phyloP scores from a whole-genome alignment of 805 yeast genomes.

The Yarrowia hollandica region DNA sequence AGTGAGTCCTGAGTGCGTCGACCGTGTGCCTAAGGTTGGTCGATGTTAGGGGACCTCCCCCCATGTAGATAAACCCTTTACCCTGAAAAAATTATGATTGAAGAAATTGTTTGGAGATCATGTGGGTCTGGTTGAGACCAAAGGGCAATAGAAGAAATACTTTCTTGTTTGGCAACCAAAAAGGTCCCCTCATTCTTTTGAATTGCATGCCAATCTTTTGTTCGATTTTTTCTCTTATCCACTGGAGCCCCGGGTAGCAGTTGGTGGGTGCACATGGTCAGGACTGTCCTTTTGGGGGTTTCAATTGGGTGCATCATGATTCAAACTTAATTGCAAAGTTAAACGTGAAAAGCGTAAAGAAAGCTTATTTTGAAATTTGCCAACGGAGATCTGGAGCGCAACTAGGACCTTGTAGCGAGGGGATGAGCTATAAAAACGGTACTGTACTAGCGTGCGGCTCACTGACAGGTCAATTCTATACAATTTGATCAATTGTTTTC shows the following conservation, averaged over 20 bases:
- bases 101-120: not conserved
- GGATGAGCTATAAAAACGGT: too few species aligned
- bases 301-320: not conserved
- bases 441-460: too few species aligned
- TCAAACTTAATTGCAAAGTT: not conserved
- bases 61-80: not conserved
- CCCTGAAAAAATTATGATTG: conserved; percentile 7
- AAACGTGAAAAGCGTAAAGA: not conserved
- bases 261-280: too few species aligned
- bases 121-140: not conserved
- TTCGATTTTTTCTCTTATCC: not conserved
- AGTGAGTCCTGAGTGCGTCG: not conserved
- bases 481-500: not conserved
- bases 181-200: too few species aligned
- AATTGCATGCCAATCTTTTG: not conserved
- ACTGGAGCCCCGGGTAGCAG: too few species aligned
- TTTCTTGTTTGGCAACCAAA: too few species aligned
- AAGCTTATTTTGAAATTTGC: conserved; percentile 1
- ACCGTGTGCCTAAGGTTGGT: too few species aligned
- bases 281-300: not conserved
- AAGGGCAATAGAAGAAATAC: too few species aligned
- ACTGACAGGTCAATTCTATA: not conserved
- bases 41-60: not conserved
- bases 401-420: too few species aligned
- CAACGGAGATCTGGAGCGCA: not conserved